These are phyloP conservation scores for Macadamia integrifolia DNA, from an alignment of 164 flowering plant genomes.

Conservation along the genomic window DNA sequence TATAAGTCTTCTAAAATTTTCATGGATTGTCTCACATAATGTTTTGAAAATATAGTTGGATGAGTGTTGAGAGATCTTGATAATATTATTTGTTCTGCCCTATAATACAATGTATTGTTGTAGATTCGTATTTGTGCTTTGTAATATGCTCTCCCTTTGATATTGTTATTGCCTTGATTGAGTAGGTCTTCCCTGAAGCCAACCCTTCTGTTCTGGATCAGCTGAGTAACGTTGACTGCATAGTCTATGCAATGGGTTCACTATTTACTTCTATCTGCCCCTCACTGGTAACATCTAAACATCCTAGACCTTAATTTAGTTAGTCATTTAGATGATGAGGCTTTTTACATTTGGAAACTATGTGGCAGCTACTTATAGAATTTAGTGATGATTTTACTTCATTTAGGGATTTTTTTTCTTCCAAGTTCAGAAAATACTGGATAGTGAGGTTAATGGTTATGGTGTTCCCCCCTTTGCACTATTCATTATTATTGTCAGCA, in stretches of 20 bases:
- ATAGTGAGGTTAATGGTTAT: background rate
- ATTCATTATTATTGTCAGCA: background rate
- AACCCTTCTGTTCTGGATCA: constrained; percentile 77
- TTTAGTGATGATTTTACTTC: background rate
- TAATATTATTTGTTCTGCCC: background rate
- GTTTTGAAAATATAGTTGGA: too few relatives aligned
- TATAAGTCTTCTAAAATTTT: too few relatives aligned
- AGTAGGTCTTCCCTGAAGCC: constrained; percentile 71
- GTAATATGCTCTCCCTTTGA: background rate
- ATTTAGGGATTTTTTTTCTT: too few relatives aligned
- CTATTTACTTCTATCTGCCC: constrained; percentile 95
- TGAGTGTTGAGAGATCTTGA: background rate
- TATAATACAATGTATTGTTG: background rate
- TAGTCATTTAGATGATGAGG: background rate
- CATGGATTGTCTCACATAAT: too few relatives aligned
- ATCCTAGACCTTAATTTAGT: background rate
- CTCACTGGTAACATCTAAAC: constrained; percentile 72
- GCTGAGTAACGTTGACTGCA: constrained; percentile 66
- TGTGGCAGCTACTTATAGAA: background rate
- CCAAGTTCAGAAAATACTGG: too few relatives aligned
- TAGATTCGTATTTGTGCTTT: background rate
- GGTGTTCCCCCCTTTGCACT: background rate
- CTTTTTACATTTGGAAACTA: background rate
- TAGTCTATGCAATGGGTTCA: constrained; percentile 95
- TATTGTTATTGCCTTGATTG: constrained; percentile 9